Percentiles rank a stretch among this genome's conserved stretches.
phyloP scores from a whole-genome alignment of 495 filamentous ascomycete genomes.

The Lineolata rhizophorae region DNA sequence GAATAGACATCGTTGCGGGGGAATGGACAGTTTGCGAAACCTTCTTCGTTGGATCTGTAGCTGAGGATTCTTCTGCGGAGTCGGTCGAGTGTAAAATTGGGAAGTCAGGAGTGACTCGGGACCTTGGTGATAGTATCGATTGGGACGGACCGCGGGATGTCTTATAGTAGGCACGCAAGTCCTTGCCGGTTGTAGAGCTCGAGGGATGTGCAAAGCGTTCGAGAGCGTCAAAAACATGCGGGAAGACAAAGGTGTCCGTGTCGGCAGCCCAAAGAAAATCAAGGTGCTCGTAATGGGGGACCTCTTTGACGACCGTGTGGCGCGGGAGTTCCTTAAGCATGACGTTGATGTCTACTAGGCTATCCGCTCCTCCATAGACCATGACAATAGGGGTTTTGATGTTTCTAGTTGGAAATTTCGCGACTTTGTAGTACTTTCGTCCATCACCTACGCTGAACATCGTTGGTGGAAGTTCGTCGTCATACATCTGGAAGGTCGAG shows the following conservation, averaged over 20 bases:
- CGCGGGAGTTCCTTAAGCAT: conserved; percentile 75
- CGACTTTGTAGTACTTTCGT: conserved; percentile 63
- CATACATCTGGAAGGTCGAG: conserved; percentile 90
- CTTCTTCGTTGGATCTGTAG: no score
- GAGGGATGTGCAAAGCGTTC: conserved; percentile 22
- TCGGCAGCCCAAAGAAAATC: conserved; percentile 93
- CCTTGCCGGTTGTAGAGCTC: no score
- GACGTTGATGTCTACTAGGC: conserved; percentile 78
- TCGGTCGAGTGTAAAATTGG: no score
- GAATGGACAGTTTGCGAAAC: no score
- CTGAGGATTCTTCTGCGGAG: no score
- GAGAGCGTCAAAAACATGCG: conserved; percentile 71
- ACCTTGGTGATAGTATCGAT: no score
- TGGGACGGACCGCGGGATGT: no score
- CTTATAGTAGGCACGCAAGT: no score
- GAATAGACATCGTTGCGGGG: no score
- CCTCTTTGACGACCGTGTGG: conserved; percentile 61
- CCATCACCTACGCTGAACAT: conserved; percentile 30
- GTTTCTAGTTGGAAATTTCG: conserved; percentile 87
- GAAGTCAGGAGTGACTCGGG: no score
- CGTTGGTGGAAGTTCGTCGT: no score
- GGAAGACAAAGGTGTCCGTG: conserved; percentile 63
- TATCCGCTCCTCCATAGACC: conserved; percentile 82
- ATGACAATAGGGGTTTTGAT: conserved; percentile 91
- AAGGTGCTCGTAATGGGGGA: conserved; percentile 84